Conservation (phyloP, 2,329 filamentous ascomycete species). For the Exophiala calicioides region DNA sequence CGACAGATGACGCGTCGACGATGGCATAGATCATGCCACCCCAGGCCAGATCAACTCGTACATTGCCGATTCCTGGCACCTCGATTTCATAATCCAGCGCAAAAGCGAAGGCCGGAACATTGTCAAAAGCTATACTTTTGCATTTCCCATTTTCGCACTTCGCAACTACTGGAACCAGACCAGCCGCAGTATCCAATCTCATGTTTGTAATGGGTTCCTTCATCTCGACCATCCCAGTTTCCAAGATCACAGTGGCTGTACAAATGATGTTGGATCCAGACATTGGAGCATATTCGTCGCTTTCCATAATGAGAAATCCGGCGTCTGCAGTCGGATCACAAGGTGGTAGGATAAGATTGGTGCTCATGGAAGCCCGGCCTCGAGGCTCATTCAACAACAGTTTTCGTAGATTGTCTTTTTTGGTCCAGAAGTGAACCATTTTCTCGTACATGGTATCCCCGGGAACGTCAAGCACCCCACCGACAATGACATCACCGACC, state of each 20-base stretch:
- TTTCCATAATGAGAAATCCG: constrained; percentile 50
- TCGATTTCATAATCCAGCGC: constrained; percentile 43
- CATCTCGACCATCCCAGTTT: constrained; percentile 52
- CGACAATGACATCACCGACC: constrained; percentile 53
- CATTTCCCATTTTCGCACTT: constrained; percentile 48
- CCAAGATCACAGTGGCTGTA: constrained; percentile 48
- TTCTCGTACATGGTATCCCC: constrained; percentile 52
- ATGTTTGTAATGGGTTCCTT: constrained; percentile 46
- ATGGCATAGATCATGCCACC: constrained; percentile 51
- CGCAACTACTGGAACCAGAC: constrained; percentile 44
- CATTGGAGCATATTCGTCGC: constrained; percentile 49
- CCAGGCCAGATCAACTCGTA: constrained; percentile 49
- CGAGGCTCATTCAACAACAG: constrained; percentile 51
- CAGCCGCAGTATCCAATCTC: constrained; percentile 48
- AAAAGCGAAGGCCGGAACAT: constrained; percentile 48
- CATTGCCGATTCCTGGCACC: constrained; percentile 44
- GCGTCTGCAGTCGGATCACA: constrained; percentile 49
- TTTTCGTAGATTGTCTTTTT: constrained; percentile 45
- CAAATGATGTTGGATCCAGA: constrained; percentile 51
- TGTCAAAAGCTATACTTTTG: constrained; percentile 48
- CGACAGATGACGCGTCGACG: constrained; percentile 43
- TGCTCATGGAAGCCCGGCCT: constrained; percentile 44
- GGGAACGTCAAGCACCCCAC: constrained; percentile 47
- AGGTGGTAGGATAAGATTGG: constrained; percentile 46
- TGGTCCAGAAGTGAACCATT: constrained; percentile 43